Evolutionary conservation across 2,329 filamentous ascomycete species (phyloP), one percentile per base, ranked within the genome.

Genomic region (Aspergillus latus): DNA sequence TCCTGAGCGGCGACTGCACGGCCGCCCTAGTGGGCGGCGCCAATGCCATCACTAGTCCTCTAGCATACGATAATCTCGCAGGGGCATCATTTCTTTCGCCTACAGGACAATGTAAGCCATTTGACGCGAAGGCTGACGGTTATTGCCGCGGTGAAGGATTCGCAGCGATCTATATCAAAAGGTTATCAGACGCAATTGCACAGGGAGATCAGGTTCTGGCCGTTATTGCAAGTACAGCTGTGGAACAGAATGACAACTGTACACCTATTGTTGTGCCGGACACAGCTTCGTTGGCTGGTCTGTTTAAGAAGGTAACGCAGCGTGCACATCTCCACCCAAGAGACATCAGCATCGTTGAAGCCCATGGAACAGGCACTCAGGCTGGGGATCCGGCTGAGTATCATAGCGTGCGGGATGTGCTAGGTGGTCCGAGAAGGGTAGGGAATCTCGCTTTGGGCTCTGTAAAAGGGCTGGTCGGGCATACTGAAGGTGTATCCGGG

Each of bases 81-180:
- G 66, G 64, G 0, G 78, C 70, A 0, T 66, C 67, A 2, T 79
- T 81, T 52, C 62, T 80, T 1, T 77, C 72, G n/a, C 69, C 70
- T 0, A 77, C 73, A 1, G 80, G 80, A 0, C 67, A 72, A 8
- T 83, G 80, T 53, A 79, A 78, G 47, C 68, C 78, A 0, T 81
- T 79, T 37, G 78, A 80, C 48, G 67, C 68, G 4, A 61, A 68
- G 6, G 80, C 80, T 0, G 78, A 82, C 64, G 80, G 81, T 0
- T 83, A 83, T 59, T 81, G 78, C 55, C 77, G 81, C n/a, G 78
- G 72, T 0, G 81, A 83, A 52, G 80, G 74, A 3, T 71, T 74
- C 13, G 79, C 71, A 0, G 66, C 75, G 6, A 66, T 83, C 4
- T 68, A 81, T 3, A 59, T 83, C 15, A 83, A 83, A 64, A 65